These are phyloP conservation scores for Mycena galericulata DNA, from an alignment of 768 basidiomycete species.

Conservation along the genomic window DNA sequence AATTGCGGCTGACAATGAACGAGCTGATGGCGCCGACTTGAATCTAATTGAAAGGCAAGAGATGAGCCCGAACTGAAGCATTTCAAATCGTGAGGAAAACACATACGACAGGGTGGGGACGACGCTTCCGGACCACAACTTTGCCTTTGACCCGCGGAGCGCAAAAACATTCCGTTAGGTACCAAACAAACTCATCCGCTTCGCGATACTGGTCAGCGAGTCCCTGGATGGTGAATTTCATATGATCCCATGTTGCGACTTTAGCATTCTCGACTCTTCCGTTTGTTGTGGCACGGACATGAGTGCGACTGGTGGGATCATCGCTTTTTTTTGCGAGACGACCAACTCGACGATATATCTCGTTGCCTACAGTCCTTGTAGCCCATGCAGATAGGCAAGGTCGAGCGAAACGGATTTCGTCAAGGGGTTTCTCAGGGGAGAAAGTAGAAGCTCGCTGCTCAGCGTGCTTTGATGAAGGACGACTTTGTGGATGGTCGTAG, in stretches of 20 bases:
- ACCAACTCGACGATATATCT: not conserved
- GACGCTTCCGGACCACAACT: constrained; percentile 27
- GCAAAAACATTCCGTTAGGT: too few species aligned
- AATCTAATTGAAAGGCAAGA: too few species aligned
- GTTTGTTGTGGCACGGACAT: not conserved
- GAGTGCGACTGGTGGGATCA: not conserved
- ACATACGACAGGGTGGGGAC: constrained; percentile 38
- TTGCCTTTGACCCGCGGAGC: too few species aligned
- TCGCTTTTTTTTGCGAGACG: not conserved
- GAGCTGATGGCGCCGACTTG: too few species aligned
- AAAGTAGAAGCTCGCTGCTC: constrained; percentile 3
- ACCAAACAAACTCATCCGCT: too few species aligned
- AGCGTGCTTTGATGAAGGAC: not conserved
- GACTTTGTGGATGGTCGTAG: constrained; percentile 28
- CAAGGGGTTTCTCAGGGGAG: not conserved
- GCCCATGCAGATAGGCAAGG: constrained; percentile 15
- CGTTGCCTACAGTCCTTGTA: not conserved
- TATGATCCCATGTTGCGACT: constrained; percentile 29
- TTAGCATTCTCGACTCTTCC: not conserved
- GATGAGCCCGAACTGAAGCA: too few species aligned
- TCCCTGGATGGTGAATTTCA: constrained; percentile 36
- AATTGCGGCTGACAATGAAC: too few species aligned
- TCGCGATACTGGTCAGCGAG: too few species aligned
- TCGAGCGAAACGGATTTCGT: not conserved
- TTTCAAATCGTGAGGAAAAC: too few species aligned